Evolutionary conservation across 495 filamentous ascomycete species (phyloP), one percentile per base, ranked within the genome.

Genomic region (Aspergillus cavernicola): DNA sequence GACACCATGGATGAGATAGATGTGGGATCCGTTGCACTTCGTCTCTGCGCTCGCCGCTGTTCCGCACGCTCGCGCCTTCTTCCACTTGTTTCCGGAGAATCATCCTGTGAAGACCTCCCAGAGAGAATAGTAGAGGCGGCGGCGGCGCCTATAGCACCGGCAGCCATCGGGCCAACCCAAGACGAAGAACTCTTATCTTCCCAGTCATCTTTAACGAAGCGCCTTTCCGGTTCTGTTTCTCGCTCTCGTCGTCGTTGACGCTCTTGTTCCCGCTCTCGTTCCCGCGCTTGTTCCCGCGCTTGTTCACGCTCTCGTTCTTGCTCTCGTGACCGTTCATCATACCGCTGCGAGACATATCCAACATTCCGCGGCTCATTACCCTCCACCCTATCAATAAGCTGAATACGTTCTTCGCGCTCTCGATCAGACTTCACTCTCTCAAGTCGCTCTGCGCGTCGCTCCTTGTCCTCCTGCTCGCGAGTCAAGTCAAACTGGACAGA

Each of bases 401-500:
- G 66, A 11, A 72, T 59, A 10, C 55, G 52, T 18, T 57, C 55
- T 11, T 73, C 60, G 12, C 55, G 55, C 28, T 63, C 60, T 18
- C 59, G 52, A n/a, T 70, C 66, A 13, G 53, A 57, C 16, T 56
- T 56, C 35, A 56, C 46, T 23, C 46, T 59, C 16, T 70, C 61
- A 16, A 64, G 74, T 7, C 66, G 70, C 40, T 58, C 63, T 13
- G 68, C 63, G 19, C 66, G 65, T 48, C 71, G 68, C 45, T 78
- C 72, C 36, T 68, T 66, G 22, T 76, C 72, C 11, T 60, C 69
- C 58, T 77, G 74, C 52, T 80, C 76, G 40, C 76, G 61, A 1
- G 78, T 76, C 50, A 79, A 53, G 28, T 74, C 65, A 52, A 80
- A 80, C 20, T 66, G 64, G 10, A 80, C 78, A 39, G 70, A 72